Percentiles rank a stretch among this genome's conserved stretches.
These are phyloP conservation scores for Salvia splendens DNA, from an alignment of 257 asterid species.

Conservation along the genomic window DNA sequence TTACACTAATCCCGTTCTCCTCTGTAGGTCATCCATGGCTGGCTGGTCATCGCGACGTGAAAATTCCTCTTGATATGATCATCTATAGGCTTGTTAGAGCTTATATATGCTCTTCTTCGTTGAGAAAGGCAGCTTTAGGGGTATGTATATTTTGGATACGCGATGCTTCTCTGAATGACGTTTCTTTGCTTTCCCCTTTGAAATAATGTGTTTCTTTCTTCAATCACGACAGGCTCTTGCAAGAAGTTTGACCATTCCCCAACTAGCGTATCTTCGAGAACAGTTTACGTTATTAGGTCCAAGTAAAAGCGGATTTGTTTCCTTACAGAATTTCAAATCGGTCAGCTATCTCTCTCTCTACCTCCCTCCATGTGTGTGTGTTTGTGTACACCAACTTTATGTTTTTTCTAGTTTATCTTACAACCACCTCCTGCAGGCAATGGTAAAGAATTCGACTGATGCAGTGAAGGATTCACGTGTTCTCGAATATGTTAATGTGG, in stretches of 20 bases:
- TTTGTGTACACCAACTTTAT: not conserved
- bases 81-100: conserved; percentile 77
- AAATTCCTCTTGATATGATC: conserved; percentile 88
- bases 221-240: conserved; percentile 72
- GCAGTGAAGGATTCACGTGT: conserved; percentile 97
- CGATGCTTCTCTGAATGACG: not conserved
- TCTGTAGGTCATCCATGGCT: conserved; percentile 96
- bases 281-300: conserved; percentile 86
- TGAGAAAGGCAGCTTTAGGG: conserved; percentile 86
- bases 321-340: conserved; percentile 70
- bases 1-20: not conserved
- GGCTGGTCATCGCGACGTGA: conserved; percentile 71
- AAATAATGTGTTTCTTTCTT: not conserved
- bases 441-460: conserved; percentile 66
- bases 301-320: conserved; percentile 74
- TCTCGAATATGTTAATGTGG: conserved; percentile 74
- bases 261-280: conserved; percentile 82
- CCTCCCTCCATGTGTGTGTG: not conserved
- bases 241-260: conserved; percentile 73
- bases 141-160: conserved; percentile 43
- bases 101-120: conserved; percentile 78
- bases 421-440: conserved; percentile 52
- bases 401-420: not conserved
- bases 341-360: conserved; percentile 41
- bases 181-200: not conserved